These are phyloP conservation scores for Puccinia coronata DNA, from an alignment of 1,284 basidiomycete genomes.

Conservation along the genomic window DNA sequence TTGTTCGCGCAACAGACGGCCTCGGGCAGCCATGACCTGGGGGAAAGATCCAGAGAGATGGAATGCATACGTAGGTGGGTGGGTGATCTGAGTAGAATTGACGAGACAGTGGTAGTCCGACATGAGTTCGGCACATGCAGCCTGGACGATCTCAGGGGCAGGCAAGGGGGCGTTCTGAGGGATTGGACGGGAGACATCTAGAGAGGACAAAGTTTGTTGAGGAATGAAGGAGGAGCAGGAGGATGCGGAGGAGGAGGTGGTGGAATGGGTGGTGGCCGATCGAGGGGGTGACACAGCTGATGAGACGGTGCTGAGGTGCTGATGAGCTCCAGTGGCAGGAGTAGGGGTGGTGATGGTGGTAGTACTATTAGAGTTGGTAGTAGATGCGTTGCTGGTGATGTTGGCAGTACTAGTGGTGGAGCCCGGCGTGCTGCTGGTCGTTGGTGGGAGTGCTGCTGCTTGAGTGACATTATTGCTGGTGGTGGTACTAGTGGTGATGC, in stretches of 20 bases:
- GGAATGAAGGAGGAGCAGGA: slow-evolving; percentile 21
- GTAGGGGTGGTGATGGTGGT: slow-evolving; percentile 21
- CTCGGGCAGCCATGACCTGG: slow-evolving; percentile 86
- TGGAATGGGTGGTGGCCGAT: slow-evolving; percentile 18
- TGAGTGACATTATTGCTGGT: neutral
- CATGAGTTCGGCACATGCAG: slow-evolving; percentile 42
- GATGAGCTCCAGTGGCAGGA: neutral
- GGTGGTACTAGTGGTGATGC: slow-evolving; percentile 18
- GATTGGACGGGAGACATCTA: slow-evolving; percentile 20
- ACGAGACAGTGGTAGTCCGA: slow-evolving; percentile 48
- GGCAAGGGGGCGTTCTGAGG: slow-evolving; percentile 37
- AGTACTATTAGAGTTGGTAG: slow-evolving; percentile 22
- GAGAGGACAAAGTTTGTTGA: neutral
- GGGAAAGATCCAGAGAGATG: slow-evolving; percentile 86
- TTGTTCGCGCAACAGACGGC: slow-evolving; percentile 82
- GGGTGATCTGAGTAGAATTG: slow-evolving; percentile 16
- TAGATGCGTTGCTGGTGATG: neutral
- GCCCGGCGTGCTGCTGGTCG: neutral
- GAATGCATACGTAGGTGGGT: slow-evolving; percentile 62
- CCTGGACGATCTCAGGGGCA: slow-evolving; percentile 25
- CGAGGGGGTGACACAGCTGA: slow-evolving; percentile 24
- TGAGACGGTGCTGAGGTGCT: neutral
- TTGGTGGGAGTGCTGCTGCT: neutral
- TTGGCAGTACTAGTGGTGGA: neutral
- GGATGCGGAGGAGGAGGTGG: neutral